A percentile compares a stretch with the other conserved stretches of the same genome.
Conservation (phyloP, 306 rosid species). For the Amphicarpaea edgeworthii region DNA sequence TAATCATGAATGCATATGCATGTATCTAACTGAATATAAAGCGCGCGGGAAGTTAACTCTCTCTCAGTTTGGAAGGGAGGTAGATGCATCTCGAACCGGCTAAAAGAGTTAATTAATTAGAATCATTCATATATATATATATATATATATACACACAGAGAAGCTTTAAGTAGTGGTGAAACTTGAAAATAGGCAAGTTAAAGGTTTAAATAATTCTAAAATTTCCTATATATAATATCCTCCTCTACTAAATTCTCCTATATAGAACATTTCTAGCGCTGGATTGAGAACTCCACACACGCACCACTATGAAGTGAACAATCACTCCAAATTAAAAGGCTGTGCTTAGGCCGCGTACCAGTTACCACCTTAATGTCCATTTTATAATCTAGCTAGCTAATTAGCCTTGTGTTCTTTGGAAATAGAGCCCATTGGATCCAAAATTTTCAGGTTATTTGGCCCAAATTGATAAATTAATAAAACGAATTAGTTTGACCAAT, state of each 20-base stretch:
- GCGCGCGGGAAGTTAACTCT: neutral
- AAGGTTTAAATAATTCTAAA: neutral
- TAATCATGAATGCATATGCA: neutral
- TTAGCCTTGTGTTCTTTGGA: neutral
- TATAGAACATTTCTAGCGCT: neutral
- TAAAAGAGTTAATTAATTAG: constrained; percentile 22
- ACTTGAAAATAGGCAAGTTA: constrained; percentile 23
- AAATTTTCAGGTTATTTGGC: too few species aligned
- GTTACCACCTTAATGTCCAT: constrained; percentile 23
- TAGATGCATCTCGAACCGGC: constrained; percentile 24
- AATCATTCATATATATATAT: neutral
- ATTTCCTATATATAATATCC: neutral
- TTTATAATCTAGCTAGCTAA: constrained; percentile 27
- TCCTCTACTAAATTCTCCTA: neutral
- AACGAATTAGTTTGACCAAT: too few species aligned
- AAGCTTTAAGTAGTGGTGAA: constrained; percentile 5
- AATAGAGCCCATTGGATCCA: too few species aligned
- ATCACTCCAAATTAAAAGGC: constrained; percentile 50
- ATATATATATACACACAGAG: too few species aligned
- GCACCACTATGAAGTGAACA: constrained; percentile 21
- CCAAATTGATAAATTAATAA: too few species aligned
- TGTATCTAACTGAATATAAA: neutral
- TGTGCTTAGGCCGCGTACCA: constrained; percentile 30
- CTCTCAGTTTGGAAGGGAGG: constrained; percentile 2
- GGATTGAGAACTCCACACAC: neutral